These are phyloP conservation scores for Aspergillus vadensis DNA, from an alignment of 2,329 filamentous ascomycete species.

Conservation along the genomic window DNA sequence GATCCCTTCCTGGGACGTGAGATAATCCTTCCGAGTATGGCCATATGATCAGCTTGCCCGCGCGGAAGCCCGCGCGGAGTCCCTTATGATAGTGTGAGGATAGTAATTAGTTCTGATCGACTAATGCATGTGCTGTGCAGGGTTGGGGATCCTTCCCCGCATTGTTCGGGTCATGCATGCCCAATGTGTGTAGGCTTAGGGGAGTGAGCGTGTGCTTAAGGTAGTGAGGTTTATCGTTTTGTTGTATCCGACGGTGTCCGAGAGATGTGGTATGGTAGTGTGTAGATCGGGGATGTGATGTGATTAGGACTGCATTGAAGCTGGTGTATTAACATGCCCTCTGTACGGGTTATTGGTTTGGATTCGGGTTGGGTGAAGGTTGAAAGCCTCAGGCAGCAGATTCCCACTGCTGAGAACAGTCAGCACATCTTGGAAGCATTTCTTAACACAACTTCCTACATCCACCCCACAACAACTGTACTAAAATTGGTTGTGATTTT, in stretches of 20 bases:
- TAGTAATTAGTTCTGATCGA: neutral
- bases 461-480: no score
- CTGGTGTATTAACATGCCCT: no score
- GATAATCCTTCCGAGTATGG: neutral
- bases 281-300: neutral
- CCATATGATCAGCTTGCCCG: neutral
- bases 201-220: neutral
- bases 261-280: neutral
- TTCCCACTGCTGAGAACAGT: no score
- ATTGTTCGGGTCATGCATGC: neutral
- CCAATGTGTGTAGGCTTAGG: neutral
- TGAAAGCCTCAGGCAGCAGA: no score
- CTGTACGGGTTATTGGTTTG: no score
- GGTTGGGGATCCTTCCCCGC: neutral
- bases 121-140: neutral
- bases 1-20: conserved; percentile 1
- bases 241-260: neutral
- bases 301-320: neutral
- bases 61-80: neutral
- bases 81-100: neutral
- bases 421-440: no score
- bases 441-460: no score
- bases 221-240: neutral
- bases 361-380: no score
- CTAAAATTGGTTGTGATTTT: no score